A percentile compares a stretch with the other conserved stretches of the same genome.
These are phyloP conservation scores for Aethionema arabicum DNA, from an alignment of 345 rosid genomes.

Conservation along the genomic window DNA sequence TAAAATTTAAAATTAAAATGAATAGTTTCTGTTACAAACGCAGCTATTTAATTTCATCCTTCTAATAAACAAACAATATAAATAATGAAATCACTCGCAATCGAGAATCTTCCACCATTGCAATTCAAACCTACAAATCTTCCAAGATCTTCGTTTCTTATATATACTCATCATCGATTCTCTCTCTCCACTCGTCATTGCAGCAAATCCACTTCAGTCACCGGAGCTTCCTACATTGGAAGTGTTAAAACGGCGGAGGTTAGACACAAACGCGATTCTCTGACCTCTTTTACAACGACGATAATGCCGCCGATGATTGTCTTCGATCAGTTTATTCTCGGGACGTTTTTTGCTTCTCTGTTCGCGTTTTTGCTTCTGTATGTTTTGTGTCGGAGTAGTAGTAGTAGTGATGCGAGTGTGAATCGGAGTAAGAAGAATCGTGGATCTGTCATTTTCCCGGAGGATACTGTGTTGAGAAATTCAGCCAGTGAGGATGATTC, in stretches of 20 bases:
- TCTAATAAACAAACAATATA: neutral
- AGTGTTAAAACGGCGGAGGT: neutral
- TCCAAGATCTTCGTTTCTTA: slow-evolving; percentile 13
- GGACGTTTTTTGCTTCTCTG: slow-evolving; percentile 19
- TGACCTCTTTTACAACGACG: slow-evolving; percentile 1
- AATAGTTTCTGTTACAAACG: too few species aligned
- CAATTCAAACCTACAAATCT: neutral
- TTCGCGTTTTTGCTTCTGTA: slow-evolving; percentile 21
- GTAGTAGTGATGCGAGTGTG: neutral
- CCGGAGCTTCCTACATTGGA: slow-evolving; percentile 12
- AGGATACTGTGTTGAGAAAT: neutral
- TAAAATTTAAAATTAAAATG: too few species aligned
- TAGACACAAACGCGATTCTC: neutral
- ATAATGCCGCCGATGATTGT: neutral
- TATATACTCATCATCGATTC: neutral
- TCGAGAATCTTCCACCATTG: slow-evolving; percentile 16
- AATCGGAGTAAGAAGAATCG: slow-evolving; percentile 19
- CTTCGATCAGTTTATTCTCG: slow-evolving; percentile 17
- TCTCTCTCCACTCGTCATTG: slow-evolving; percentile 7
- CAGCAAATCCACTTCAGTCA: slow-evolving; percentile 5
- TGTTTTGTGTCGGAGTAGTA: slow-evolving; percentile 14
- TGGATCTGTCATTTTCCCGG: neutral
- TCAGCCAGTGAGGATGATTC: slow-evolving; percentile 3
- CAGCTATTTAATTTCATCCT: neutral
- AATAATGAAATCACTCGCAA: slow-evolving; percentile 1